Conservation (phyloP, 495 filamentous ascomycete species). For the Talaromyces thailandensis region DNA sequence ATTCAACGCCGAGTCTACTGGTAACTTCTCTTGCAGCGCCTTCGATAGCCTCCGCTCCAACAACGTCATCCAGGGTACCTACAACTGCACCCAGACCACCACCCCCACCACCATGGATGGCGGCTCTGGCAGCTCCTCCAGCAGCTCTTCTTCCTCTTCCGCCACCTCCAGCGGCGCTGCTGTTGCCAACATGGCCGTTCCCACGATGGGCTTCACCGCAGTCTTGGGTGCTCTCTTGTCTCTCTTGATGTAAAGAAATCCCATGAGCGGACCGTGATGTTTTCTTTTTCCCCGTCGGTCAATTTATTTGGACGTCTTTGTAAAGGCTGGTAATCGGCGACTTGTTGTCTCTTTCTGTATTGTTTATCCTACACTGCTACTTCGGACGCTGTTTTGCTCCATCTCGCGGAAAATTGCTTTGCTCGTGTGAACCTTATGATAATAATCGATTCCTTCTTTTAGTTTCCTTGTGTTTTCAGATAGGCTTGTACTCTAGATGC, state of each 20-base stretch:
- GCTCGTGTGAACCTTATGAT: conserved; percentile 29
- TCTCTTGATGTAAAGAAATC: conserved; percentile 31
- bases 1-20: conserved; percentile 75
- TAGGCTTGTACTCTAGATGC: background rate
- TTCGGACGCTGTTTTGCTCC: conserved; percentile 2
- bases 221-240: conserved; percentile 36
- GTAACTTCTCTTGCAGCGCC: conserved; percentile 46
- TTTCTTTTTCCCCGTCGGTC: conserved; percentile 18
- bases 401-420: conserved; percentile 6
- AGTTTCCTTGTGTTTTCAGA: conserved; percentile 13
- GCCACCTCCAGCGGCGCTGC: conserved; percentile 28
- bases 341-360: conserved; percentile 23
- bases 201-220: conserved; percentile 34
- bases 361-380: conserved; percentile 15
- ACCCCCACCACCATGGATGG: conserved; percentile 39
- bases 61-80: conserved; percentile 53
- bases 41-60: conserved; percentile 35
- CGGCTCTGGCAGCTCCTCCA: conserved; percentile 27
- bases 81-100: conserved; percentile 41
- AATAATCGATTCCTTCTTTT: conserved; percentile 36
- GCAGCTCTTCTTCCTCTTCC: conserved; percentile 24
- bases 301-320: conserved; percentile 13
- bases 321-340: conserved; percentile 31
- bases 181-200: conserved; percentile 27
- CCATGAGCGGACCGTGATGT: conserved; percentile 22